Percentiles rank a stretch among this genome's conserved stretches.
Conservation (phyloP, 1,284 basidiomycete genomes). For the Boletus coffeatus region DNA sequence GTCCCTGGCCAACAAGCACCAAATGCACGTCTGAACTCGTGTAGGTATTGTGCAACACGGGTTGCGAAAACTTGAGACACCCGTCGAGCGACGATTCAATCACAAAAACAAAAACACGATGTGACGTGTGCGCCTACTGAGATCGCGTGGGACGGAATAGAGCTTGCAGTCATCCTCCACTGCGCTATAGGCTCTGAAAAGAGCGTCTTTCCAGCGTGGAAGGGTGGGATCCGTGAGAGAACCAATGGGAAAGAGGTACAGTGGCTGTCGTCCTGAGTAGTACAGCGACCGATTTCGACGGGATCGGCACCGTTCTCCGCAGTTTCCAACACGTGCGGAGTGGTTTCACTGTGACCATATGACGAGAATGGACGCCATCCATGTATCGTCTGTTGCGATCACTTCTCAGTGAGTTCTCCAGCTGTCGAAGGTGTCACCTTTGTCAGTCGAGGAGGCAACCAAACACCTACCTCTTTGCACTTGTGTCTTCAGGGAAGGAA, state of each 20-base stretch:
- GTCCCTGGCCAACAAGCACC: neutral
- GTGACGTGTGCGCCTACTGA: neutral
- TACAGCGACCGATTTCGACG: neutral
- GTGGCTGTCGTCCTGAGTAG: neutral
- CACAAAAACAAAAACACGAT: neutral
- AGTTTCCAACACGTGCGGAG: neutral
- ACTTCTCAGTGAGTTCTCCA: neutral
- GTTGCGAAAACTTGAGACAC: neutral
- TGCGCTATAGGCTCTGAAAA: neutral
- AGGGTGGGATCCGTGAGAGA: neutral
- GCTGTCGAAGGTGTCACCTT: neutral
- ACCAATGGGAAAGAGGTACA: neutral
- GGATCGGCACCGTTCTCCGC: neutral
- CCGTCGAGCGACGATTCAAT: neutral
- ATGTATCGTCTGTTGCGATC: neutral
- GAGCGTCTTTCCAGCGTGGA: neutral
- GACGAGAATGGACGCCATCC: neutral
- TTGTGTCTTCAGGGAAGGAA: neutral
- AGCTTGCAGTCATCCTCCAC: neutral
- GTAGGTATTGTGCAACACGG: neutral
- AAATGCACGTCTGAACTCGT: neutral
- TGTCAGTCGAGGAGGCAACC: neutral
- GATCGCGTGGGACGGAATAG: neutral
- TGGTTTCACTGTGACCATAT: neutral
- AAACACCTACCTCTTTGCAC: neutral